phyloP scores from a whole-genome alignment of 352 stramenopile genomes.

The Phytophthora niederhauseri region DNA sequence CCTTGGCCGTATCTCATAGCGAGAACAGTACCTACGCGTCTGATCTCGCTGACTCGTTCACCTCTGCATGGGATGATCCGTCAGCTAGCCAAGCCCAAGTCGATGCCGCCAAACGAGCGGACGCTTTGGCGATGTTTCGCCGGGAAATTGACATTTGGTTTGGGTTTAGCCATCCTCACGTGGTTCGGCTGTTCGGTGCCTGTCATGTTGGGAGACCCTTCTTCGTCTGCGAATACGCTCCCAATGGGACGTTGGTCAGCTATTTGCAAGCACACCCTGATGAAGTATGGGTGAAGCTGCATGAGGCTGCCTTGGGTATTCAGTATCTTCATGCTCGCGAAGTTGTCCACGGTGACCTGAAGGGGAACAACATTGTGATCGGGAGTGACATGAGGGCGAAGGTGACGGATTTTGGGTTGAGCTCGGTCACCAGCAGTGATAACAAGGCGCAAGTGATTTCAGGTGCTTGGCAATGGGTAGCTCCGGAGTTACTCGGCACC shows the following conservation, averaged over 20 bases:
- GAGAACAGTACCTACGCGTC: neutral
- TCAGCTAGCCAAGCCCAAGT: neutral
- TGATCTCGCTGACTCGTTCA: neutral
- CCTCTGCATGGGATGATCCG: neutral
- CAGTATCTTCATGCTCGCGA: constrained; percentile 8
- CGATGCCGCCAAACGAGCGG: neutral
- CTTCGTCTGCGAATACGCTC: constrained; percentile 23
- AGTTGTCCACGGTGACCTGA: constrained; percentile 11
- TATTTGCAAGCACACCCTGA: neutral
- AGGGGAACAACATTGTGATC: constrained; percentile 17
- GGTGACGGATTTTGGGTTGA: constrained; percentile 17
- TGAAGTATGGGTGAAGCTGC: constrained; percentile 9
- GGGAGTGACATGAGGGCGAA: constrained; percentile 9
- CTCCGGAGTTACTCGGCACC: neutral
- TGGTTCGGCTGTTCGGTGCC: constrained; percentile 16
- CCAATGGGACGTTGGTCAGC: constrained; percentile 6
- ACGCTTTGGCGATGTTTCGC: constrained; percentile 3
- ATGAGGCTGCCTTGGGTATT: constrained; percentile 8
- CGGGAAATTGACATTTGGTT: constrained; percentile 26
- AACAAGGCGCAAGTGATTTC: neutral
- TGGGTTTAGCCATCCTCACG: constrained; percentile 15
- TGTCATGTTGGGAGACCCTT: constrained; percentile 18
- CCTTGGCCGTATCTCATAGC: neutral
- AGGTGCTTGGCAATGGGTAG: constrained; percentile 2
- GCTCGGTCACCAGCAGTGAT: neutral